These are phyloP conservation scores for Scedosporium minutisporum DNA, from an alignment of 2,329 filamentous ascomycete genomes.

Conservation along the genomic window DNA sequence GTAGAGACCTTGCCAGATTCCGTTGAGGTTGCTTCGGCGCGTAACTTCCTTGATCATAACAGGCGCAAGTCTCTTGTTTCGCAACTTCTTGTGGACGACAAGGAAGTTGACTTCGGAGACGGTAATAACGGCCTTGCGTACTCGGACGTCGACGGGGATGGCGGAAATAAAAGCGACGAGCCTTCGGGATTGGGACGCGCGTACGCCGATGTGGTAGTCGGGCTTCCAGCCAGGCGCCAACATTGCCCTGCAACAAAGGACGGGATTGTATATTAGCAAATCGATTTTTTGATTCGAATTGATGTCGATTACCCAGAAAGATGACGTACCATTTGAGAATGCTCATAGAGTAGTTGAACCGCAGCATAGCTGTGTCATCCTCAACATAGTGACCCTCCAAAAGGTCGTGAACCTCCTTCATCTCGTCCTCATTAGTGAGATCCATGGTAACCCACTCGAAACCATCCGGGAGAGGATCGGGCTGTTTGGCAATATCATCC, in stretches of 20 bases:
- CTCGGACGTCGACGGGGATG: constrained; percentile 72
- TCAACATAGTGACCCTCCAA: constrained; percentile 94
- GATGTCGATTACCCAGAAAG: background rate
- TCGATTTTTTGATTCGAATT: background rate
- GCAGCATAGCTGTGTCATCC: constrained; percentile 93
- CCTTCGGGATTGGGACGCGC: constrained; percentile 71
- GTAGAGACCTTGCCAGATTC: constrained; percentile 91
- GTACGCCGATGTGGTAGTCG: constrained; percentile 91
- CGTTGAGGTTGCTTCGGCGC: constrained; percentile 74
- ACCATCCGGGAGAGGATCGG: constrained; percentile 63
- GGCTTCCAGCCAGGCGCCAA: constrained; percentile 91
- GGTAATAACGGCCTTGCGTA: constrained; percentile 65
- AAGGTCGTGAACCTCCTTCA: constrained; percentile 86
- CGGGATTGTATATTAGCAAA: too few relatives aligned
- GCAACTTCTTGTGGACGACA: constrained; percentile 95
- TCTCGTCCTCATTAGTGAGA: constrained; percentile 63
- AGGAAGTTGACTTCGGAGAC: constrained; percentile 97
- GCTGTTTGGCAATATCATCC: constrained; percentile 69
- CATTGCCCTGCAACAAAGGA: constrained; percentile 55
- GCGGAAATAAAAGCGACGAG: constrained; percentile 94
- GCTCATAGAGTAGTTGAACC: constrained; percentile 86
- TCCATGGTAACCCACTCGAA: constrained; percentile 96
- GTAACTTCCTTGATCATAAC: constrained; percentile 98
- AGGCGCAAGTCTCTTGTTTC: constrained; percentile 82
- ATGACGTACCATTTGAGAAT: constrained; percentile 73